Evolutionary conservation across 2,329 filamentous ascomycete species (phyloP), one percentile per base, ranked within the genome.

Genomic region (Botrytis fragariae): DNA sequence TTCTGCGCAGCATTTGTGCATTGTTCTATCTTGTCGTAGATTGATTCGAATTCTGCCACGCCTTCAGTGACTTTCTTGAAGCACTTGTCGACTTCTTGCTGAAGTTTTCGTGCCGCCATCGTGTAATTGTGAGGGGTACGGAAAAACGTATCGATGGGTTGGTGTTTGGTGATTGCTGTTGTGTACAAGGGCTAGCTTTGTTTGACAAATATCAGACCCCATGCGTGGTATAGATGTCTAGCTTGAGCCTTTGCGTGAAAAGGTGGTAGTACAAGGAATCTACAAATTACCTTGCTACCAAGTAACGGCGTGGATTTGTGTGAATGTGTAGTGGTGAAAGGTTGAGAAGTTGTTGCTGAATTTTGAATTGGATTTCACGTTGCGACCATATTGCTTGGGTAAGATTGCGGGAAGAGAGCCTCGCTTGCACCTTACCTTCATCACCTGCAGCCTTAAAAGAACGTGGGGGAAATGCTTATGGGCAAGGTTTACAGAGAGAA

Each of bases 1-100:
- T 98, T 97, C 84, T 98, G 96, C 75, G 96, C 94, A 72, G 92
- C 90, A 85, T 98, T 98, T 80, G 90, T 93, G 71, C 94, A 94
- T 78, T 95, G 91, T 80, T 95, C 93, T 77, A 99, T 97, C 89
- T 99, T 99, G 79, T 98, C 96, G 85, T 98, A 97, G 80, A 98
- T 98, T 81, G 87, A 88, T 82, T 98, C 94, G 83, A 99, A 99
- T 77, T 95, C 92, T 76, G 90, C 87, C 72, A 98, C 94, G 71
- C 96, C 96, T 86, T 98, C 95, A 65, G 90, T 89, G 81, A 98
- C 95, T 87, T 97, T 97, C 85, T 99, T 99, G 90, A 98, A 98
- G 89, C 94, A 97, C 86, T 98, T 97, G 82, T 99, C 96, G 80
- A 98, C 95, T 86, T 99, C 96, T 86, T 98, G 95, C 83, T 96